Evolutionary conservation across 768 basidiomycete genomes (phyloP).

Genomic region (Phanerochaete carnosa): DNA sequence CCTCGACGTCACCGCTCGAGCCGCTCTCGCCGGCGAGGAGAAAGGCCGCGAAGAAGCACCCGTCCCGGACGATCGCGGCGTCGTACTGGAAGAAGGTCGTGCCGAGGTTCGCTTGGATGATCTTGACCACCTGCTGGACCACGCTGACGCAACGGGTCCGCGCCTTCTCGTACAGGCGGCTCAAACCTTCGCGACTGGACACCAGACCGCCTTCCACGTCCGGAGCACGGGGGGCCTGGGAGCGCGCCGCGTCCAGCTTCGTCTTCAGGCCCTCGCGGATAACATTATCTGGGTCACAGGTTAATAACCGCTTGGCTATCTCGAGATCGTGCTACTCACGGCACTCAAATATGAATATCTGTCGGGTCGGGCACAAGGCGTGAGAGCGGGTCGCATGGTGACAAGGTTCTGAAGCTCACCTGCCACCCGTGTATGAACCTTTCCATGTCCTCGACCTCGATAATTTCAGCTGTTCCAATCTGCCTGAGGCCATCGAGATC

Average conservation of each 20-base stretch:
- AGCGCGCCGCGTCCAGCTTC: conserved; percentile 34
- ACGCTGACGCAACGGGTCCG: conserved; percentile 41
- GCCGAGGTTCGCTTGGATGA: conserved; percentile 47
- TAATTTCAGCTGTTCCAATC: conserved; percentile 33
- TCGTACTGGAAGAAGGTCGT: conserved; percentile 78
- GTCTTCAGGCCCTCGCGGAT: conserved; percentile 82
- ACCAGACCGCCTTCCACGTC: conserved; percentile 18
- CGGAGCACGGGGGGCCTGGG: conserved; percentile 16
- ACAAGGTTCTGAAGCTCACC: conserved; percentile 38
- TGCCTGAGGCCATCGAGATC: conserved; percentile 70
- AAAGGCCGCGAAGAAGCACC: conserved; percentile 84
- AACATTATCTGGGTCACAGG: conserved; percentile 63
- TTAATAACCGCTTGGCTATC: conserved; percentile 1
- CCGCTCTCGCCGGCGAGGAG: conserved; percentile 60
- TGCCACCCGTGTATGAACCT: conserved; percentile 85
- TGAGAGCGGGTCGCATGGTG: not conserved
- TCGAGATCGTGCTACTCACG: conserved; percentile 44
- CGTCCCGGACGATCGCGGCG: conserved; percentile 81
- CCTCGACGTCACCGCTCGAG: conserved; percentile 38
- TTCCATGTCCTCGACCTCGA: conserved; percentile 51
- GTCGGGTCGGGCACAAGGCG: conserved; percentile 12
- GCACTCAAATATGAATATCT: conserved; percentile 92
- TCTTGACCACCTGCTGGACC: conserved; percentile 43
- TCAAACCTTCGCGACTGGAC: conserved; percentile 25
- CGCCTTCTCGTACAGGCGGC: conserved; percentile 40